Base-by-base conservation (phyloP, 2,329 filamentous ascomycete species). In the Cordyceps sp. region DNA sequence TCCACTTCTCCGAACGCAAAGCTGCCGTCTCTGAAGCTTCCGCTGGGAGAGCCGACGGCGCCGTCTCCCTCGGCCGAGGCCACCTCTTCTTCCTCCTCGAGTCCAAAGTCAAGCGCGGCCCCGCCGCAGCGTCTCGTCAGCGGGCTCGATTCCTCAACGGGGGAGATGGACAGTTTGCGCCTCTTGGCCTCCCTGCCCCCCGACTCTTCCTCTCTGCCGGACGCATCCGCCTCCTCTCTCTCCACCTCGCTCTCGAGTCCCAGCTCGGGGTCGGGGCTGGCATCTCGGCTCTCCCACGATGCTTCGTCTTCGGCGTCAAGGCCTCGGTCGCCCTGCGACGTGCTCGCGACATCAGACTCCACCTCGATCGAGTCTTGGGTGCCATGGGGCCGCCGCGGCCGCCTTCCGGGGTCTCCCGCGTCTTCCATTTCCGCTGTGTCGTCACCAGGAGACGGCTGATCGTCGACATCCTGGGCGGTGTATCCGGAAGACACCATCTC, bases 151-250 rank as follows among this genome's bases (percentile, higher is more conserved):
- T 36, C 37, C 9, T 33, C 38, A 17, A 33, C 35, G 3, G 47
- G 47, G 4, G 46, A 53, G 15, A 48, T 44, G 10, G 30, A 33
- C 9, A 36, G 2, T 23, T 24, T 39, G 27, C 34, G 33, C 26
- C 39, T 30, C 34, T 41, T 41, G 10, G 30, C 31, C 5, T 39
- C 36, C 25, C 39, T 39, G n/a, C 38, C 14, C n/a, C n/a, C n/a
- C n/a, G n/a, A n/a, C n/a, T n/a, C n/a, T n/a, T n/a, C n/a, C n/a
- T n/a, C n/a, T n/a, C n/a, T n/a, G n/a, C n/a, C n/a, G n/a, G n/a
- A n/a, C n/a, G n/a, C n/a, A n/a, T n/a, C n/a, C n/a, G n/a, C n/a
- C n/a, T n/a, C n/a, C n/a, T n/a, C n/a, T n/a, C n/a, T n/a, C n/a
- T n/a, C n/a, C n/a, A n/a, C n/a, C n/a, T n/a, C n/a, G n/a, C n/a